Evolutionary conservation across 2,329 filamentous ascomycete species (phyloP), one percentile per base, ranked within the genome.

Genomic region (Aspergillus uvarum): DNA sequence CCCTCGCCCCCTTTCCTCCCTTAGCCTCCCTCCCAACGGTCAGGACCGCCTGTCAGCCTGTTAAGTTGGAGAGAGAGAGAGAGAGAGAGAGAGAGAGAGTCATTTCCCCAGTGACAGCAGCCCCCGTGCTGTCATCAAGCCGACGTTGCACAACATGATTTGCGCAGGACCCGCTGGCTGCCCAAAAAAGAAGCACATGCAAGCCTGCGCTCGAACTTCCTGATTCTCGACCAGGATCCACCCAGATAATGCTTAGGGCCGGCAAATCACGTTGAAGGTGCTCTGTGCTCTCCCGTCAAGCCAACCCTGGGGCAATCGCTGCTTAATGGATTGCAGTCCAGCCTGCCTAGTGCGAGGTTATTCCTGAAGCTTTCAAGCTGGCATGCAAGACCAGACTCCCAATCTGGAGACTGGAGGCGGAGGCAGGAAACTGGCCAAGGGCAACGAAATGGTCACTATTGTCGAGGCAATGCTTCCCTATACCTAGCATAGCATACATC

Each of bases 141-240:
- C 60, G 60, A 67, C 58, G 62, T 67, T 63, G 63, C 66, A 67
- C 66, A 22, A 57, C 64, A 60, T 63, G 64, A 62, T 65, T 64
- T 65, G 64, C 62, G 61, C 64, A 64, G 61, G 38, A 60, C 59
- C 62, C 51, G 51, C 62, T 69, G 62, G 67, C 62, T 68, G 66
- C 66, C 66, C 67, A 67, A 68, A 63, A 60, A 63, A 62, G 59
- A 63, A 60, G 53, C 56, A 56, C 51, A 61, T 59, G 59, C 62
- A 57, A 50, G 44, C 57, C 58, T 16, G 16, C 38, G 53, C 47
- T 62, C 52, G 59, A 59, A 63, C 58, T 61, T 53, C 52, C 60
- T 61, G 63, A 64, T 59, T 60, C 57, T 63, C 51, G 63, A 62
- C 66, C 51, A 58, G 60, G 65, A 61, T 63, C 63, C 59, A 60